Evolutionary conservation across 495 filamentous ascomycete genomes (phyloP).

Genomic region (Lophiostoma macrostomum): DNA sequence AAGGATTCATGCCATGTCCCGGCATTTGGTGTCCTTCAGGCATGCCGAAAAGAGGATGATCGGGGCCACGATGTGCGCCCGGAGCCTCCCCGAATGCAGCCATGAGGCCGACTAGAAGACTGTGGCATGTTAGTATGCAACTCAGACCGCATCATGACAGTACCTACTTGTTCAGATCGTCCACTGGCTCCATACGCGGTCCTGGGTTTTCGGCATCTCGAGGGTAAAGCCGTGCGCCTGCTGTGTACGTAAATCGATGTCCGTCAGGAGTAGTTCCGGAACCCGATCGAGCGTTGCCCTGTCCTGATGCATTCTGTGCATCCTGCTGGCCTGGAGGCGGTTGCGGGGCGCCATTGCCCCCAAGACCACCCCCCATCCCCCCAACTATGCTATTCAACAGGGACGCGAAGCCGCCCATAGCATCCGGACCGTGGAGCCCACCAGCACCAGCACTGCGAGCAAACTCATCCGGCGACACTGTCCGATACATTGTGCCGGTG

Average conservation of each 20-base stretch:
- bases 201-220: conserved; percentile 36
- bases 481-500: conserved; percentile 36
- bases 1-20: conserved; percentile 33
- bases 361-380: neutral
- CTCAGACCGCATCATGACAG: neutral
- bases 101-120: conserved; percentile 19
- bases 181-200: conserved; percentile 29
- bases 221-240: conserved; percentile 32
- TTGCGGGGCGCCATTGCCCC: too few relatives aligned
- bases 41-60: neutral
- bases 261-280: conserved; percentile 13
- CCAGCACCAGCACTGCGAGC: conserved; percentile 14
- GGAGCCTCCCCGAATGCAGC: conserved; percentile 18
- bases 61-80: neutral
- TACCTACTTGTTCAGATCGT: conserved; percentile 31
- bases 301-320: too few relatives aligned
- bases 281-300: too few relatives aligned
- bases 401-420: conserved; percentile 16
- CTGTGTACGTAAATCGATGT: conserved; percentile 22
- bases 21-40: neutral
- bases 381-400: conserved; percentile 24
- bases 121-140: conserved; percentile 6
- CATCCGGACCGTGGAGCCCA: conserved; percentile 21
- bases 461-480: conserved; percentile 29
- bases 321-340: too few relatives aligned